Conservation (phyloP, 441 rosid genomes). For the Croton setiger region DNA sequence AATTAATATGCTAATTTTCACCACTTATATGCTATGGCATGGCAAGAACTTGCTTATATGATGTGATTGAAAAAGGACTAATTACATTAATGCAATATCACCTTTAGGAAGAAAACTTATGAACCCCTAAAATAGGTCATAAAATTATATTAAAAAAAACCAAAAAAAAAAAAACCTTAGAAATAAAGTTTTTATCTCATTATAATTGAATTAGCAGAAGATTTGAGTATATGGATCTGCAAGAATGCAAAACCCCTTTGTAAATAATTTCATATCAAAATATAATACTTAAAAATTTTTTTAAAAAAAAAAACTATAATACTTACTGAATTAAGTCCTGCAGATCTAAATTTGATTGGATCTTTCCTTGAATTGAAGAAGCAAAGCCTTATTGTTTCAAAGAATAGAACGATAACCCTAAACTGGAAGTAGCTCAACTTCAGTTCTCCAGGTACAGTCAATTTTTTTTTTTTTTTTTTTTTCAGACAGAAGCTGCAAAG, state of each 20-base stretch:
- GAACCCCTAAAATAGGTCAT: neutral
- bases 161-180: neutral
- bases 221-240: conserved; percentile 14
- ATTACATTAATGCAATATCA: conserved; percentile 12
- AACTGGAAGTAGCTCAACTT: conserved; percentile 11
- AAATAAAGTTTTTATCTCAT: neutral
- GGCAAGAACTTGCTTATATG: conserved; percentile 5
- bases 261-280: neutral
- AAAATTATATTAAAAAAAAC: neutral
- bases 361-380: conserved; percentile 16
- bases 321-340: neutral
- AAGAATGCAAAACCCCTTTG: neutral
- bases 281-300: neutral
- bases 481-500: conserved; percentile 14
- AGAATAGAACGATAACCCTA: conserved; percentile 2
- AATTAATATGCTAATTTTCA: neutral
- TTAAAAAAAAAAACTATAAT: neutral
- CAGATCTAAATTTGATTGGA: conserved; percentile 36
- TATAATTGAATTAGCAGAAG: neutral
- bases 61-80: conserved; percentile 15
- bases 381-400: neutral
- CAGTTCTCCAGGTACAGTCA: conserved; percentile 5
- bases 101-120: conserved; percentile 18
- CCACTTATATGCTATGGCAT: neutral
- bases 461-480: neutral